A percentile compares a stretch with the other conserved stretches of the same genome.
phyloP scores from a whole-genome alignment of 2,329 filamentous ascomycete genomes.

The Monosporascus sp. region DNA sequence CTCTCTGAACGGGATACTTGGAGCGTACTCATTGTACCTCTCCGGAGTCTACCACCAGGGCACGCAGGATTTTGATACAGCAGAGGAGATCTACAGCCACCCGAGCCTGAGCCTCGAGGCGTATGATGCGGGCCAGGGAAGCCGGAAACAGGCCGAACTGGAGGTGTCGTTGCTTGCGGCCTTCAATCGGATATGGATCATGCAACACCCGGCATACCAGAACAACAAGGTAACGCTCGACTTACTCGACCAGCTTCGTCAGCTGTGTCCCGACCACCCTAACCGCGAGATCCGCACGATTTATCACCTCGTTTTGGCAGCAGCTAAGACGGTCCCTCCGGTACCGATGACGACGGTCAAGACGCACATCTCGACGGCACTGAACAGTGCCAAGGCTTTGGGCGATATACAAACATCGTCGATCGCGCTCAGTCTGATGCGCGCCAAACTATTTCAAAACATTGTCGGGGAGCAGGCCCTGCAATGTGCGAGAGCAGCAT shows the following conservation, averaged over 20 bases:
- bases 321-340: slow-evolving; percentile 56
- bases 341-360: slow-evolving; percentile 73
- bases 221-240: slow-evolving; percentile 54
- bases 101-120: slow-evolving; percentile 51
- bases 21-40: slow-evolving; percentile 64
- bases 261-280: slow-evolving; percentile 62
- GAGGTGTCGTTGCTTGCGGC: slow-evolving; percentile 63
- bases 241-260: slow-evolving; percentile 61
- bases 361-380: slow-evolving; percentile 67
- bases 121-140: slow-evolving; percentile 31
- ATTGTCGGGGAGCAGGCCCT: slow-evolving; percentile 76
- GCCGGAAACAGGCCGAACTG: slow-evolving; percentile 47
- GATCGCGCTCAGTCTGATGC: slow-evolving; percentile 82
- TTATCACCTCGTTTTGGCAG: slow-evolving; percentile 70
- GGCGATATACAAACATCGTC: slow-evolving; percentile 76
- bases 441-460: slow-evolving; percentile 73
- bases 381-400: slow-evolving; percentile 63
- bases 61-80: slow-evolving; percentile 64
- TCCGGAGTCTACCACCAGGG: slow-evolving; percentile 72
- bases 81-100: slow-evolving; percentile 62
- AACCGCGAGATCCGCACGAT: slow-evolving; percentile 74
- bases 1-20: slow-evolving; percentile 40
- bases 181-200: slow-evolving; percentile 68
- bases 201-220: slow-evolving; percentile 56
- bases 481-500: slow-evolving; percentile 68